Base-by-base conservation (phyloP, 805 yeast genomes). In the Candida xyloterini region DNA sequence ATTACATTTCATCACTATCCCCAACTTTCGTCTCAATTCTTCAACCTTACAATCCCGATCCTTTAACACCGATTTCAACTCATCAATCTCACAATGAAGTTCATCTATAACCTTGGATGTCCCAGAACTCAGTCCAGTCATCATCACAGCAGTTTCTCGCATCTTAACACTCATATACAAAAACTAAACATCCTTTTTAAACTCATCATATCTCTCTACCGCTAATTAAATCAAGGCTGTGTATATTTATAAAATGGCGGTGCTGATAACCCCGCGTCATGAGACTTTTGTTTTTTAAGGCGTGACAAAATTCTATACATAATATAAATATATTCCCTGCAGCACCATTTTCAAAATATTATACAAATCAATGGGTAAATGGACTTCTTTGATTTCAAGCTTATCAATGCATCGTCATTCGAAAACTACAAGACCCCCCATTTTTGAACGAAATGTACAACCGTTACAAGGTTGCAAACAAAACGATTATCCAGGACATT, bases 21-120 rank as follows among this genome's bases (percentile, higher is more conserved):
- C 34, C 28, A 70, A 65, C 44, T 79, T 75, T 58, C 78, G 78
- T 44, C 70, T 71, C 50, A 73, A 70, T 43, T 76, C 83, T 21
- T 64, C 62, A 38, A 63, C 65, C 30, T 68, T 53, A 1, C 47
- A 47, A 25, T 53, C 53, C 7, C 54, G 44, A 26, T 51, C 58
- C 9, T 46, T 42, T 16, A 61, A 35, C 11, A 50, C 42, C 18
- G 26, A 26, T 15, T 48, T 53, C 15, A 63, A 41, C 10, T 38
- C 35, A 38, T 63, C 68, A n/a, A 63, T 57, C 33, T 55, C 50
- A 4, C 51, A 21, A 29, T 63, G 67, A 1, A 63, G 44, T 8
- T 48, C 46, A 24, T 57, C 65, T 18, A 63, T 63, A 14, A 63
- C 67, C 30, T 46, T 55, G 2, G 67, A 59, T 1, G 68, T 58